Evolutionary conservation across 2,329 filamentous ascomycete genomes (phyloP).

Genomic region (Exophiala aquamarina): DNA sequence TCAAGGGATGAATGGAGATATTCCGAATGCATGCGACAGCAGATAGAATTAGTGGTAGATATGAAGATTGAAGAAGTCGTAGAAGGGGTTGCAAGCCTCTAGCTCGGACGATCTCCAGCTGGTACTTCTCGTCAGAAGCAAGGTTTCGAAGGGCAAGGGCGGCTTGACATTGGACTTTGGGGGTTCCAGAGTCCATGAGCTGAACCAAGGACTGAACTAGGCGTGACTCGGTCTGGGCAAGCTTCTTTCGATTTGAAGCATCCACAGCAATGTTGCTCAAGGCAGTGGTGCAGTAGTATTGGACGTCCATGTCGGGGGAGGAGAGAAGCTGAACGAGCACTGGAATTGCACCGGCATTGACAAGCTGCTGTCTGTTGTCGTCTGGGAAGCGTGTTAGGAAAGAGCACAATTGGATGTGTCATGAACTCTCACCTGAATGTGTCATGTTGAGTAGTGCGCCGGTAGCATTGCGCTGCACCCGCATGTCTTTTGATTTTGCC

Average conservation of each 20-base stretch:
- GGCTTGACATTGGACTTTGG: constrained; percentile 97
- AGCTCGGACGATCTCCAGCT: constrained; percentile 92
- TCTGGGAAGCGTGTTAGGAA: constrained; percentile 53
- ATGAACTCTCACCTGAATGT: constrained; percentile 72
- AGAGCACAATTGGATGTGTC: too few relatives aligned
- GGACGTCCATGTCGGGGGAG: constrained; percentile 91
- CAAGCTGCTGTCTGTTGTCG: constrained; percentile 95
- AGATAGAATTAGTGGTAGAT: constrained; percentile 91
- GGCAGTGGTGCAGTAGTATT: constrained; percentile 98
- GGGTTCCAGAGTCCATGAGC: constrained; percentile 94
- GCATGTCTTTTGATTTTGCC: constrained; percentile 97
- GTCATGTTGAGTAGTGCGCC: constrained; percentile 98
- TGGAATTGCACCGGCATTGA: constrained; percentile 95
- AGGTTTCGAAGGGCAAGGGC: constrained; percentile 91
- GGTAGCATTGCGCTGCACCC: constrained; percentile 95
- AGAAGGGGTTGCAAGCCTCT: constrained; percentile 82
- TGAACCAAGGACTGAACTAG: constrained; percentile 92
- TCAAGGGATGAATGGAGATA: constrained; percentile 96
- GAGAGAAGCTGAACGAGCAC: constrained; percentile 93
- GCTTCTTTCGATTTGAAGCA: constrained; percentile 81
- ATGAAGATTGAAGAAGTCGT: constrained; percentile 88
- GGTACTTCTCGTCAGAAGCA: constrained; percentile 97
- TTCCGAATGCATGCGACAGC: constrained; percentile 98
- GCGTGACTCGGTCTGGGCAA: constrained; percentile 86
- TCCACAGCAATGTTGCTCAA: constrained; percentile 99